Evolutionary conservation across 345 rosid genomes (phyloP).

Genomic region (Salix koriyanagi): DNA sequence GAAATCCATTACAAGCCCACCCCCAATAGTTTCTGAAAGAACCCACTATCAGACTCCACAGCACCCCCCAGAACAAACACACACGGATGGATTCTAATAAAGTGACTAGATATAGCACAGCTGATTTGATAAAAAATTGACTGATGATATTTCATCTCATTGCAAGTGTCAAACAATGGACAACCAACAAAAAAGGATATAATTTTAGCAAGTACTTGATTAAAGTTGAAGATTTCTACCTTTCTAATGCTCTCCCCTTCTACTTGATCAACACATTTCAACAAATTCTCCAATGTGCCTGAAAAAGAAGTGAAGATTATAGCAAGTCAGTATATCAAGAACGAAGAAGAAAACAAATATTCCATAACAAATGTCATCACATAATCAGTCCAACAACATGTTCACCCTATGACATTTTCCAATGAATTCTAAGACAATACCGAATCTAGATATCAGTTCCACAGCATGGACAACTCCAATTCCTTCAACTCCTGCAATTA

Average conservation of each 20-base stretch:
- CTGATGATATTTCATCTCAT: too few species aligned
- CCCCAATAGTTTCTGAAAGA: too few species aligned
- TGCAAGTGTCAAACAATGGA: not conserved
- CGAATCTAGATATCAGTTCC: slow-evolving; percentile 68
- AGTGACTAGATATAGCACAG: too few species aligned
- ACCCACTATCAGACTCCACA: too few species aligned
- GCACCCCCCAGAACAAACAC: too few species aligned
- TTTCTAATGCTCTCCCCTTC: slow-evolving; percentile 55
- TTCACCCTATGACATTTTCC: not conserved
- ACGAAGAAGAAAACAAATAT: not conserved
- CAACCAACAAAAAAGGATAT: not conserved
- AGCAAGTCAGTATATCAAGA: slow-evolving; percentile 1
- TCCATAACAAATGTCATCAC: not conserved
- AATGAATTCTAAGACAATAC: slow-evolving; percentile 31
- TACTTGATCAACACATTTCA: slow-evolving; percentile 66
- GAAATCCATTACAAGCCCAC: too few species aligned
- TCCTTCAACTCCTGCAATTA: slow-evolving; percentile 74
- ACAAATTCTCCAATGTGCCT: slow-evolving; percentile 75
- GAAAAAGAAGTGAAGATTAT: slow-evolving; percentile 10
- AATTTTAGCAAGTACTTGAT: not conserved
- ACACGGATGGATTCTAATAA: too few species aligned
- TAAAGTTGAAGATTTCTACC: slow-evolving; percentile 29
- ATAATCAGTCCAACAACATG: not conserved
- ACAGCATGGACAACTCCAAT: slow-evolving; percentile 75
- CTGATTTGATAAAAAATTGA: too few species aligned